These are phyloP conservation scores for Quercus gilva DNA, from an alignment of 306 rosid genomes.

Conservation along the genomic window DNA sequence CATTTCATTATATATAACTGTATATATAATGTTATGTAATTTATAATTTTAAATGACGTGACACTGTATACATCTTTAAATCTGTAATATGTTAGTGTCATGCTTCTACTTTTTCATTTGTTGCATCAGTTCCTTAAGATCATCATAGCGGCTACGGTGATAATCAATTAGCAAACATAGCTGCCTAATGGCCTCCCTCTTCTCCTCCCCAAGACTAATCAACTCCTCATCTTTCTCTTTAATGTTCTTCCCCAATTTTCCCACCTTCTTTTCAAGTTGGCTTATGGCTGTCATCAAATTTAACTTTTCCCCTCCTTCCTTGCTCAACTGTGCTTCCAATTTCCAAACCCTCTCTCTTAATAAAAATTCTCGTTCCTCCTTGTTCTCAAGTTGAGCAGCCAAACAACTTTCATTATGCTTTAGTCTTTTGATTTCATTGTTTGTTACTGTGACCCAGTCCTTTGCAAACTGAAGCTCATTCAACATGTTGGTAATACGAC, in stretches of 20 bases:
- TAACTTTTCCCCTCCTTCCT: slow-evolving; percentile 61
- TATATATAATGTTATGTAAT: too few relatives aligned
- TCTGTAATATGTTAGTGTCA: neutral
- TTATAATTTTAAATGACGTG: too few relatives aligned
- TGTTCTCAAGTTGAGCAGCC: slow-evolving; percentile 28
- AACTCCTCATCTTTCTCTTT: slow-evolving; percentile 60
- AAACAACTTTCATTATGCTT: slow-evolving; percentile 29
- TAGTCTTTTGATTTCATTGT: slow-evolving; percentile 31
- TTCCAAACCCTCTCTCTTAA: slow-evolving; percentile 53
- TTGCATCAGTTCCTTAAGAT: slow-evolving; percentile 39
- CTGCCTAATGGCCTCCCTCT: slow-evolving; percentile 77
- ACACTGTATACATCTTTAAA: neutral
- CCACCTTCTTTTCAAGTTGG: slow-evolving; percentile 55
- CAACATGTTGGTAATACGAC: slow-evolving; percentile 30
- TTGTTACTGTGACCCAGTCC: slow-evolving; percentile 39
- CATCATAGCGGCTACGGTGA: slow-evolving; percentile 50
- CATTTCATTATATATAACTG: too few relatives aligned
- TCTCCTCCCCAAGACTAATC: slow-evolving; percentile 54
- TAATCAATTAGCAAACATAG: slow-evolving; percentile 64
- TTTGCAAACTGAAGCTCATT: slow-evolving; percentile 44
- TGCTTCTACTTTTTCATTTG: slow-evolving; percentile 12
- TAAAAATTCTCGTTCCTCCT: slow-evolving; percentile 47
- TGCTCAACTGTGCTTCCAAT: slow-evolving; percentile 54
- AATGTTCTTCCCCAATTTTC: slow-evolving; percentile 42
- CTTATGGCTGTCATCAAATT: slow-evolving; percentile 37